Conservation (phyloP, 768 basidiomycete genomes). For the Boletus huronensis region DNA sequence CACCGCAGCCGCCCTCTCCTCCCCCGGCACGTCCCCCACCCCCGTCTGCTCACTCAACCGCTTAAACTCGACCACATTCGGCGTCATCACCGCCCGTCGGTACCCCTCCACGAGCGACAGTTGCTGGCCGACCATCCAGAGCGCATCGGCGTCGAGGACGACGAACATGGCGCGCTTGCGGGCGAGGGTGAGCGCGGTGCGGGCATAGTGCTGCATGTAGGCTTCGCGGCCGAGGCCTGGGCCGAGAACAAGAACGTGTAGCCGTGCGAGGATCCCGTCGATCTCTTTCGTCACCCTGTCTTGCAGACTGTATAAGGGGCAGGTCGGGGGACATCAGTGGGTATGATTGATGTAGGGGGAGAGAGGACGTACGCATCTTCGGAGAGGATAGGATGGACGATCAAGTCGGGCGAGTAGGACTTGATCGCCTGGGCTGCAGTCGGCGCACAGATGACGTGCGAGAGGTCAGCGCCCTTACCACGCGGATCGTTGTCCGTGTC, state of each 20-base stretch:
- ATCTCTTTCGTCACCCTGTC: conserved; percentile 51
- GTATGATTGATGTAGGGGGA: background rate
- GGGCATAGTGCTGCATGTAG: conserved; percentile 86
- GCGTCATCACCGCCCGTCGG: conserved; percentile 83
- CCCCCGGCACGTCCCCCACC: conserved; percentile 39
- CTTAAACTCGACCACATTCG: conserved; percentile 92
- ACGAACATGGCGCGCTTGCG: conserved; percentile 75
- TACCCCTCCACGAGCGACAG: conserved; percentile 77
- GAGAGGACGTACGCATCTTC: conserved; percentile 53
- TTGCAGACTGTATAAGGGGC: conserved; percentile 38
- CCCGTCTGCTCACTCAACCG: conserved; percentile 74
- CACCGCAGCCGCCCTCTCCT: conserved; percentile 63
- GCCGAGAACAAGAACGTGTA: conserved; percentile 91
- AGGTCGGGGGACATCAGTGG: background rate
- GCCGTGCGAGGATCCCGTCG: conserved; percentile 68
- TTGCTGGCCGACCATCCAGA: conserved; percentile 79
- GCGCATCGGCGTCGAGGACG: conserved; percentile 92
- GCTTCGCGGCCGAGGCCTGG: conserved; percentile 90
- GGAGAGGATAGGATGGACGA: conserved; percentile 90
- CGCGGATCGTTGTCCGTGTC: background rate
- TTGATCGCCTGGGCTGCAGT: conserved; percentile 92
- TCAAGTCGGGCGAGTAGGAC: conserved; percentile 93
- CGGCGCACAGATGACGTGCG: conserved; percentile 96
- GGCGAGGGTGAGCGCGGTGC: conserved; percentile 72
- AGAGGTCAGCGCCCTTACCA: conserved; percentile 84